These are phyloP conservation scores for Suhomyces bribrorum DNA, from an alignment of 1,139 yeast genomes.

Conservation along the genomic window DNA sequence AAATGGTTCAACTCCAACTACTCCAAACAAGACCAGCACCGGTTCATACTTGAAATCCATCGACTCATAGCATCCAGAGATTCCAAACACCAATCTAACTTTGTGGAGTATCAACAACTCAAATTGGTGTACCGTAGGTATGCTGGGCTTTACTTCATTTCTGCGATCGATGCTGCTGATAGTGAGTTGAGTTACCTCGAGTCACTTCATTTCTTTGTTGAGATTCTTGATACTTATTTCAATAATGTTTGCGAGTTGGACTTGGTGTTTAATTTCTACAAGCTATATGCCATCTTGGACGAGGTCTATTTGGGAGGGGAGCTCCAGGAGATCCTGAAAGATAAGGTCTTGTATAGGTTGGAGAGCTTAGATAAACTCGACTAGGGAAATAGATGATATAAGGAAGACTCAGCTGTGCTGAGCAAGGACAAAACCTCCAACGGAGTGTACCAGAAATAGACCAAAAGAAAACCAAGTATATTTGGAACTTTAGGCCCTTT, in stretches of 20 bases:
- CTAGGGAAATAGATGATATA: too few species aligned
- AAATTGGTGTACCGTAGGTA: slow-evolving; percentile 86
- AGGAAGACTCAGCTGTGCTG: too few species aligned
- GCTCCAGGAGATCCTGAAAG: slow-evolving; percentile 70
- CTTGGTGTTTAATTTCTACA: slow-evolving; percentile 77
- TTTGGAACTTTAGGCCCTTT: too few species aligned
- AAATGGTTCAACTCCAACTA: slow-evolving; percentile 64
- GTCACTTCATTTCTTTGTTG: slow-evolving; percentile 85
- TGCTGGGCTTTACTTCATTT: slow-evolving; percentile 86
- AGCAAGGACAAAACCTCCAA: too few species aligned
- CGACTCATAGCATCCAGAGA: slow-evolving; percentile 80
- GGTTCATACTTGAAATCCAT: slow-evolving; percentile 70
- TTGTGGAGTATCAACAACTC: slow-evolving; percentile 70
- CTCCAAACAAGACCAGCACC: slow-evolving; percentile 50
- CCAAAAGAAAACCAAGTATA: too few species aligned
- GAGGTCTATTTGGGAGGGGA: slow-evolving; percentile 81
- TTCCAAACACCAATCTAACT: slow-evolving; percentile 78
- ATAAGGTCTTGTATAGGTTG: slow-evolving; percentile 54
- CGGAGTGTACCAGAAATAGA: too few species aligned
- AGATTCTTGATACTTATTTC: slow-evolving; percentile 81
- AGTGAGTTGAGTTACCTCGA: slow-evolving; percentile 82
- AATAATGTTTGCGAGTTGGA: slow-evolving; percentile 94
- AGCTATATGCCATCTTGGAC: slow-evolving; percentile 68
- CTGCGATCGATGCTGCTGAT: slow-evolving; percentile 73
- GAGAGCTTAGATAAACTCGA: slow-evolving; percentile 49